Evolutionary conservation across 2,329 filamentous ascomycete genomes (phyloP).

Genomic region (Trichophyton schoenleinii): DNA sequence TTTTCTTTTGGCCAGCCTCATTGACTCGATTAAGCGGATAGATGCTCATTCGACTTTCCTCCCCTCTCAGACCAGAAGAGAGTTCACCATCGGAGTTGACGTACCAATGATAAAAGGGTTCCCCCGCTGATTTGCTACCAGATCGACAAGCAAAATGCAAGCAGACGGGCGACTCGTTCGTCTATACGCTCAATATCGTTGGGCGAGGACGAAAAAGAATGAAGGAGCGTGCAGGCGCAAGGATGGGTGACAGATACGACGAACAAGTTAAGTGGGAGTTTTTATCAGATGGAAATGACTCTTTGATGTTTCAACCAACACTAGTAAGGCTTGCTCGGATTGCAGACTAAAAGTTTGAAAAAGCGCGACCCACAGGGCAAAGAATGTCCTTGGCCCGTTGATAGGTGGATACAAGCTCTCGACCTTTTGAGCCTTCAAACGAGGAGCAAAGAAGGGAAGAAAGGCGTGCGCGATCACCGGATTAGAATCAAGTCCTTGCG

Average conservation of each 20-base stretch:
- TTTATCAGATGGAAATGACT: constrained; percentile 4
- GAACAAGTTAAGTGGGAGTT: background rate
- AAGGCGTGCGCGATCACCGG: constrained; percentile 3
- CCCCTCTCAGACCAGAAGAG: background rate
- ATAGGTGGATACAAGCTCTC: constrained; percentile 4
- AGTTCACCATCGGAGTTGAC: background rate
- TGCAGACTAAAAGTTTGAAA: background rate
- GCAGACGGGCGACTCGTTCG: background rate
- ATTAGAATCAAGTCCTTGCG: background rate
- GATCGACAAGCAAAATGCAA: background rate
- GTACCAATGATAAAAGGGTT: constrained; percentile 1
- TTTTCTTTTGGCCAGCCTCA: background rate
- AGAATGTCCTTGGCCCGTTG: background rate
- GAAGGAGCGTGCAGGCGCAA: background rate
- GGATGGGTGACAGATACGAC: background rate
- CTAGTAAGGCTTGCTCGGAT: background rate
- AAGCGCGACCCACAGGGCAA: constrained; percentile 1
- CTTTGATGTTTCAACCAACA: constrained; percentile 2
- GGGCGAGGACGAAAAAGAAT: background rate
- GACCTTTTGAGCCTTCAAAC: background rate
- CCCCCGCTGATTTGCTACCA: background rate
- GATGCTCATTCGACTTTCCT: background rate
- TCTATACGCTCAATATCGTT: background rate
- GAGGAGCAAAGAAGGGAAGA: background rate
- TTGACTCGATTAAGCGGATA: background rate